phyloP scores from a whole-genome alignment of 257 asterid species.

The Capsicum baccatum region DNA sequence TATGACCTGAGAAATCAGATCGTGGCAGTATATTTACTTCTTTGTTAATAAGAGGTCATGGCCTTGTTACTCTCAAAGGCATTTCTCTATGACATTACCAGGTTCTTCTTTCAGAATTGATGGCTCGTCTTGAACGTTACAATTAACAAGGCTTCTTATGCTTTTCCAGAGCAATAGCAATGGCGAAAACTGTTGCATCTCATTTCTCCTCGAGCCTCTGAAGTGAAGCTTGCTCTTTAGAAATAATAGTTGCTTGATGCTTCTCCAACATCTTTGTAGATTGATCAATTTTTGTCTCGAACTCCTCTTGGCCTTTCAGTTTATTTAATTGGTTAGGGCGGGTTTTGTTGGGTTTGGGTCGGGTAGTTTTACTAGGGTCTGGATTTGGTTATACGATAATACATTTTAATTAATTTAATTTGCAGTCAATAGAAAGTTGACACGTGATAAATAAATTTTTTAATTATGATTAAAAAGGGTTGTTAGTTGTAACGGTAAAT shows the following conservation, averaged over 20 bases:
- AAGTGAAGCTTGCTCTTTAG: slow-evolving; percentile 84
- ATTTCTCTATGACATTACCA: slow-evolving; percentile 38
- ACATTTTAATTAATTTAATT: too few relatives aligned
- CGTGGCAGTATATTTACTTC: too few relatives aligned
- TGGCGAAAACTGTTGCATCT: slow-evolving; percentile 88
- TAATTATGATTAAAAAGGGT: too few relatives aligned
- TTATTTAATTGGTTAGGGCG: slow-evolving; percentile 32
- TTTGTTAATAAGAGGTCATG: too few relatives aligned
- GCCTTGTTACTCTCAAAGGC: too few relatives aligned
- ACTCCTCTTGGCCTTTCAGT: slow-evolving; percentile 86
- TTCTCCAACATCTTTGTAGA: slow-evolving; percentile 70
- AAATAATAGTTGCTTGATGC: slow-evolving; percentile 74
- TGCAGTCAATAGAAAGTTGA: too few relatives aligned
- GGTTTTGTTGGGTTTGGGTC: too few relatives aligned
- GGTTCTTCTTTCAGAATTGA: slow-evolving; percentile 47
- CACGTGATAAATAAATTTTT: too few relatives aligned
- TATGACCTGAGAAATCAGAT: too few relatives aligned
- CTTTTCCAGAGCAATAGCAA: slow-evolving; percentile 63
- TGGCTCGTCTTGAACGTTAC: slow-evolving; percentile 50
- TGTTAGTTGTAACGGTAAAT: too few relatives aligned
- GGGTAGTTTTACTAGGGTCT: too few relatives aligned
- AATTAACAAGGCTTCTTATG: slow-evolving; percentile 46
- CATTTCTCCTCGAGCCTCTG: slow-evolving; percentile 93
- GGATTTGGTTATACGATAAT: too few relatives aligned
- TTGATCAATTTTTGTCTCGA: slow-evolving; percentile 73